Percentiles rank a stretch among this genome's conserved stretches.
phyloP scores from a whole-genome alignment of 441 rosid species.

The Arabidopsis lyrata region DNA sequence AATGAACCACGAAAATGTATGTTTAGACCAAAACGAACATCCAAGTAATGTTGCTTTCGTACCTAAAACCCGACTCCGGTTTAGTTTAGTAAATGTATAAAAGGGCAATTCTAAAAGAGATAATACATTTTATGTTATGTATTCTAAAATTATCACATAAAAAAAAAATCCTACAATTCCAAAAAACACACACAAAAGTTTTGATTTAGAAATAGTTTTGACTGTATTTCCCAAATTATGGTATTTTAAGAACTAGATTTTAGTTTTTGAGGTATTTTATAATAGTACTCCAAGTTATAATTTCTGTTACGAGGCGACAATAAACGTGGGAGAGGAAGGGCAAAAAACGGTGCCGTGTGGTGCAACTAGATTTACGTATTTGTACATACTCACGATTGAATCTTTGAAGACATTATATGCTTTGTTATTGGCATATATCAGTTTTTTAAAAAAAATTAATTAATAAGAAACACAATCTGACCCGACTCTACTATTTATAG shows the following conservation, averaged over 20 bases:
- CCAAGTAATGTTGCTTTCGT: too few relatives aligned
- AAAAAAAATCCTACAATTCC: background rate
- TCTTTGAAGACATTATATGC: conserved; percentile 1
- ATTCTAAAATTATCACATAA: background rate
- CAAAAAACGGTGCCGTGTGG: conserved; percentile 16
- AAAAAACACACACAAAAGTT: background rate
- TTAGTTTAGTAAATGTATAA: background rate
- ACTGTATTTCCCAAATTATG: too few relatives aligned
- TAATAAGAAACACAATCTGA: conserved; percentile 21
- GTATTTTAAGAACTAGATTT: background rate
- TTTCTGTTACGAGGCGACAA: conserved; percentile 35
- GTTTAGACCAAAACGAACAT: too few relatives aligned
- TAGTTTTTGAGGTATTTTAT: background rate
- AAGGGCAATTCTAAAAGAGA: background rate
- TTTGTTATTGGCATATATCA: background rate
- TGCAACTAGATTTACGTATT: conserved; percentile 23
- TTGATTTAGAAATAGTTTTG: background rate
- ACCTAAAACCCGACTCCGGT: background rate
- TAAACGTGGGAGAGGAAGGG: conserved; percentile 26
- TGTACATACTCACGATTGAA: conserved; percentile 17
- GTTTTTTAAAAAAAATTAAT: too few relatives aligned
- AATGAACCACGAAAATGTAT: too few relatives aligned
- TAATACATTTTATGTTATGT: background rate
- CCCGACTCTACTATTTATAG: conserved; percentile 25
- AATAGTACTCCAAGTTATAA: conserved; percentile 3